Conservation (phyloP, 441 rosid genomes). For the Gossypium lobatum region DNA sequence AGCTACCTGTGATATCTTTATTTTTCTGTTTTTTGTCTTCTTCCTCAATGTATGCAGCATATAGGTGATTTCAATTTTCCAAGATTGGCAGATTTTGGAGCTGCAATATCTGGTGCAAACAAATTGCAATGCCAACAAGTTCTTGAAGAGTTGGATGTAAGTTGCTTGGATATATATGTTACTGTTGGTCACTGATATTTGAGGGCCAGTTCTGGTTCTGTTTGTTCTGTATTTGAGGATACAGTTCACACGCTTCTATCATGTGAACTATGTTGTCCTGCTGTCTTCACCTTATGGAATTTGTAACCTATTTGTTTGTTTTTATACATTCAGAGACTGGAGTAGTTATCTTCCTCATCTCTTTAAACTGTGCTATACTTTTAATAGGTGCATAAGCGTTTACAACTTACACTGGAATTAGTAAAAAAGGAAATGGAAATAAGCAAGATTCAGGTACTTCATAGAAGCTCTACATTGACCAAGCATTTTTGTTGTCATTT, state of each 20-base stretch:
- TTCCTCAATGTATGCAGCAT: slow-evolving; percentile 51
- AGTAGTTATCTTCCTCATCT: background rate
- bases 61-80: slow-evolving; percentile 89
- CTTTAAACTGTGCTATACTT: background rate
- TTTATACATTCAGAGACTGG: background rate
- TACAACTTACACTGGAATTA: slow-evolving; percentile 63
- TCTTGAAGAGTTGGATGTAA: slow-evolving; percentile 98
- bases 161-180: slow-evolving; percentile 23
- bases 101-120: slow-evolving; percentile 96
- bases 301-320: background rate
- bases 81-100: slow-evolving; percentile 48
- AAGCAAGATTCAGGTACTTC: slow-evolving; percentile 78
- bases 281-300: slow-evolving; percentile 2
- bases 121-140: slow-evolving; percentile 82
- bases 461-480: background rate
- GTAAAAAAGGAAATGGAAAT: slow-evolving; percentile 87
- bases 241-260: background rate
- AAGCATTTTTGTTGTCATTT: slow-evolving; percentile 15
- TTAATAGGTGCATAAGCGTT: slow-evolving; percentile 71
- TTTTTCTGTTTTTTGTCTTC: background rate
- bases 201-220: slow-evolving; percentile 4
- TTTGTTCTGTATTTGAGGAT: slow-evolving; percentile 10
- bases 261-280: background rate
- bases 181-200: slow-evolving; percentile 3
- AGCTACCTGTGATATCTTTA: background rate